These are phyloP conservation scores for Trapa bicornis DNA, from an alignment of 345 rosid genomes.

Conservation along the genomic window DNA sequence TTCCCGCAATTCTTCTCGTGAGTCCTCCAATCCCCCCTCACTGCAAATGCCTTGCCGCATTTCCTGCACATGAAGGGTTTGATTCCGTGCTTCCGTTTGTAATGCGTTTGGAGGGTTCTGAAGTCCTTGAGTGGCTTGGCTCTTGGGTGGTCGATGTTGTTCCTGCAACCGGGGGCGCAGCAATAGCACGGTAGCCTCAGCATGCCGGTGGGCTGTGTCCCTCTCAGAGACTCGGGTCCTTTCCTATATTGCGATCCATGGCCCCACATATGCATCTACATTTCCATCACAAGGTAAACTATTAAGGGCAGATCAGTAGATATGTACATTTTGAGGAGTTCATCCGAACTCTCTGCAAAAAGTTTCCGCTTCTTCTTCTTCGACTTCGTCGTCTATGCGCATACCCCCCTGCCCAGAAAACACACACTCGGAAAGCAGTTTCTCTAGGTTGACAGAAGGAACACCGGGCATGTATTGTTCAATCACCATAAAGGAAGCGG, in stretches of 20 bases:
- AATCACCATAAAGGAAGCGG: conserved; percentile 7
- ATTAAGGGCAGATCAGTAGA: too few relatives aligned
- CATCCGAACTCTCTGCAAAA: too few relatives aligned
- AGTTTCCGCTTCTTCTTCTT: too few relatives aligned
- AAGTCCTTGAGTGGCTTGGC: conserved; percentile 63
- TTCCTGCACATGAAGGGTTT: conserved; percentile 67
- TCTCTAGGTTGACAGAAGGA: conserved; percentile 38
- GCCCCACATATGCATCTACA: conserved; percentile 61
- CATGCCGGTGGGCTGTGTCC: conserved; percentile 61
- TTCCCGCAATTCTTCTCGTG: conserved; percentile 65
- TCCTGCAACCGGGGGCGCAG: conserved; percentile 52
- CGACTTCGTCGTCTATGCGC: too few relatives aligned
- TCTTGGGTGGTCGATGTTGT: conserved; percentile 62
- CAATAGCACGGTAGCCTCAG: conserved; percentile 64
- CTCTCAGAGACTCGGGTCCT: conserved; percentile 56
- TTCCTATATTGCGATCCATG: conserved; percentile 52
- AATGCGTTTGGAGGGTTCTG: conserved; percentile 62
- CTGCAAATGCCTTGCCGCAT: conserved; percentile 61
- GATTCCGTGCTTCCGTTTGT: conserved; percentile 60
- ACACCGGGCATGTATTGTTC: conserved; percentile 51
- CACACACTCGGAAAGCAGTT: conserved; percentile 51
- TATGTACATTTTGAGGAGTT: too few relatives aligned
- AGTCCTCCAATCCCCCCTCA: conserved; percentile 66
- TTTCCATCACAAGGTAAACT: background rate
- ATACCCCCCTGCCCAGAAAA: conserved; percentile 3